Conservation (phyloP, 2,329 filamentous ascomycete species). For the Diplodia scrobiculata region DNA sequence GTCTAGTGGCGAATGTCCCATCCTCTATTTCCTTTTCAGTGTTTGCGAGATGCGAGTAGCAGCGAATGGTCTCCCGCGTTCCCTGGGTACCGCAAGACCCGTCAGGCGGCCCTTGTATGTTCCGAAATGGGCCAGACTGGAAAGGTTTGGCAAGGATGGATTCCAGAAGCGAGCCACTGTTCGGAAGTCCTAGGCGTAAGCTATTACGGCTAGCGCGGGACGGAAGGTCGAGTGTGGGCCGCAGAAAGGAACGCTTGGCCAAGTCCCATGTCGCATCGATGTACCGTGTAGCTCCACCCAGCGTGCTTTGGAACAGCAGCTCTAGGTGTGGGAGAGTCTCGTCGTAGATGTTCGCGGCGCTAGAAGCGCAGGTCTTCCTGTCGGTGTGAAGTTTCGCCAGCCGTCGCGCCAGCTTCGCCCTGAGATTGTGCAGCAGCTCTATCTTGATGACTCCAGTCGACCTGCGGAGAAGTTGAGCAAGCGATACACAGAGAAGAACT, state of each 20-base stretch:
- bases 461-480: slow-evolving; percentile 54
- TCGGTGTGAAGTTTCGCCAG: slow-evolving; percentile 60
- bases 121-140: not conserved
- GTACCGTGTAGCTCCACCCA: slow-evolving; percentile 31
- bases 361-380: slow-evolving; percentile 32
- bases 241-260: slow-evolving; percentile 36
- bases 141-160: not conserved
- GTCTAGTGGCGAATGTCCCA: not conserved
- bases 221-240: slow-evolving; percentile 50
- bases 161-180: not conserved
- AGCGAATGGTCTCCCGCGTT: not conserved
- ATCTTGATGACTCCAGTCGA: slow-evolving; percentile 36
- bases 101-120: not conserved
- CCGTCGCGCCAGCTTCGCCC: slow-evolving; percentile 59
- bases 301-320: slow-evolving; percentile 30
- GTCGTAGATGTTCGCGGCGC: slow-evolving; percentile 33
- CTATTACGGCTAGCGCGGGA: slow-evolving; percentile 37
- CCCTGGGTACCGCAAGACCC: not conserved
- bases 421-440: slow-evolving; percentile 49
- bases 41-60: not conserved
- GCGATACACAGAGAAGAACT: slow-evolving; percentile 54
- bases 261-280: slow-evolving; percentile 35
- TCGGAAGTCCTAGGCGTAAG: not conserved
- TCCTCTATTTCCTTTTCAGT: not conserved
- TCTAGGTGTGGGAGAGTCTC: slow-evolving; percentile 38